phyloP scores from a whole-genome alignment of 441 rosid genomes.

The Raphanus hybrid region DNA sequence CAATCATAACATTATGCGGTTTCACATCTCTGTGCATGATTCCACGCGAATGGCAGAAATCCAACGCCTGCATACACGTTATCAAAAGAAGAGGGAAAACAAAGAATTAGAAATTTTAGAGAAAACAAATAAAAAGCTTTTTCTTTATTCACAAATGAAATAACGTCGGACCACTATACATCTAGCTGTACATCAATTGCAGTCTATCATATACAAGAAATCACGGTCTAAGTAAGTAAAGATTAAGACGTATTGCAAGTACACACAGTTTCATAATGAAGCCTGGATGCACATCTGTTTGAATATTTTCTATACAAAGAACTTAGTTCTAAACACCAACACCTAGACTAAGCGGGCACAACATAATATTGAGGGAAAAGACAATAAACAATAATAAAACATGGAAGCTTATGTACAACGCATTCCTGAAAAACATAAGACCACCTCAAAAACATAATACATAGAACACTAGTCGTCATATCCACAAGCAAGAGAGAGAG shows the following conservation, averaged over 20 bases:
- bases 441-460: neutral
- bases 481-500: neutral
- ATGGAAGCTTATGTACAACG: neutral
- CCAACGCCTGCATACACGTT: slow-evolving; percentile 72
- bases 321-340: neutral
- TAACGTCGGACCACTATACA: no score
- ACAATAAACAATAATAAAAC: neutral
- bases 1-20: slow-evolving; percentile 99
- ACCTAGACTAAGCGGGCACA: neutral
- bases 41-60: slow-evolving; percentile 96
- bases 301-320: neutral
- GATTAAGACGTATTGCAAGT: slow-evolving; percentile 2
- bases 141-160: neutral
- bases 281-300: neutral
- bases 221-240: neutral
- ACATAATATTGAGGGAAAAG: neutral
- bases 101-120: neutral
- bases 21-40: slow-evolving; percentile 99
- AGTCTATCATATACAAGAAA: neutral
- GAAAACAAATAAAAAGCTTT: neutral
- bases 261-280: neutral
- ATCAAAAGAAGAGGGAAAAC: neutral
- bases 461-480: neutral
- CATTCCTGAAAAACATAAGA: neutral
- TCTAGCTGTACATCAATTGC: no score